Evolutionary conservation across 1,284 basidiomycete genomes (phyloP).

Genomic region (Papiliotrema flavescens): DNA sequence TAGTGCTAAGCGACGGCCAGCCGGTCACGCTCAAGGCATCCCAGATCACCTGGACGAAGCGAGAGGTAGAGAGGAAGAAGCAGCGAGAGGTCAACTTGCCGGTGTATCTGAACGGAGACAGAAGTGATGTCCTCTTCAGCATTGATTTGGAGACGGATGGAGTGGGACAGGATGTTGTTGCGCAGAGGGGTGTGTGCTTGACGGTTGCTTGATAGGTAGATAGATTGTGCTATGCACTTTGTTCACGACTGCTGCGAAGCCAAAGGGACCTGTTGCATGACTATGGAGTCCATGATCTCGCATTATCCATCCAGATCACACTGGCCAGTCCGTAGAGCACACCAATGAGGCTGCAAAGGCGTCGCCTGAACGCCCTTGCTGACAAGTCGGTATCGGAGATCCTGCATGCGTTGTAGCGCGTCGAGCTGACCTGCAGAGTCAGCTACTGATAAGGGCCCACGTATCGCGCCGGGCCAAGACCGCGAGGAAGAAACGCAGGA

Average conservation of each 20-base stretch:
- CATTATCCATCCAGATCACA: background rate
- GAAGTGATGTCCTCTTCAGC: constrained; percentile 83
- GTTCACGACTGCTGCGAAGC: too few relatives aligned
- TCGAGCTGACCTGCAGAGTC: constrained; percentile 51
- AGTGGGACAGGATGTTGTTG: constrained; percentile 22
- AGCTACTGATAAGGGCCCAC: too few relatives aligned
- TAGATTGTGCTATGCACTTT: background rate
- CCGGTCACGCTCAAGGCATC: constrained; percentile 69
- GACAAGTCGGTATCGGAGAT: constrained; percentile 65
- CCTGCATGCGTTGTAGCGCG: constrained; percentile 73
- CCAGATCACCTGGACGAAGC: constrained; percentile 77
- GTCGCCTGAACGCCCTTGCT: constrained; percentile 64
- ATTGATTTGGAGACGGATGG: constrained; percentile 33
- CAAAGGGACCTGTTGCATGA: too few relatives aligned
- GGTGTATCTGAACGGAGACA: constrained; percentile 86
- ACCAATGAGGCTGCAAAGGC: constrained; percentile 75
- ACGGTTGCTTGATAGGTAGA: constrained; percentile 16
- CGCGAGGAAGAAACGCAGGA: background rate
- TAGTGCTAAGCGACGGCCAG: constrained; percentile 77
- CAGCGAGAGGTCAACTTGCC: constrained; percentile 67
- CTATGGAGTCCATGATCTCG: too few relatives aligned
- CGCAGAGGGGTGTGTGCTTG: constrained; percentile 41
- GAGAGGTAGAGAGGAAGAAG: constrained; percentile 49
- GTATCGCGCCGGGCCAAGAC: too few relatives aligned
- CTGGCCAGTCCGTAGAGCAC: constrained; percentile 56